Percentiles rank a stretch among this genome's conserved stretches.
These are phyloP conservation scores for Exophiala mesophila DNA, from an alignment of 2,329 filamentous ascomycete species.

Conservation along the genomic window DNA sequence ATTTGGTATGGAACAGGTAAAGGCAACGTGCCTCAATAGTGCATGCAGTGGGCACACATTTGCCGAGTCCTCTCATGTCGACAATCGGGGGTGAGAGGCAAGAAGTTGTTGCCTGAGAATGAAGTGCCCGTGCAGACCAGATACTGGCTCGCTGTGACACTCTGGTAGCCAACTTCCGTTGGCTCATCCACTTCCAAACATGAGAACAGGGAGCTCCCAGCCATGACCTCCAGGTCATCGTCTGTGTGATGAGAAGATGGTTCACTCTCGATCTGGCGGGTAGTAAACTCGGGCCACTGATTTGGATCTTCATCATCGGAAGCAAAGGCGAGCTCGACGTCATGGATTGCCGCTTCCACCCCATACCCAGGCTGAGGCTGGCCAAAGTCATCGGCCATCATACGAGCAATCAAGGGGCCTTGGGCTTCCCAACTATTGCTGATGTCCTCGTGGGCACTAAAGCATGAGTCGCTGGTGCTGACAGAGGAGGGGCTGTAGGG, in stretches of 20 bases:
- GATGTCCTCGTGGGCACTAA: neutral
- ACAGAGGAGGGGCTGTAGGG: neutral
- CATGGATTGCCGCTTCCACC: neutral
- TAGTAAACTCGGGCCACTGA: neutral
- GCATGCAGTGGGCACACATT: neutral
- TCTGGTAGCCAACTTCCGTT: neutral
- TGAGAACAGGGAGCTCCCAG: neutral
- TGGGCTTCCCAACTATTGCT: neutral
- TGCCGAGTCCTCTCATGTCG: conserved; percentile 3
- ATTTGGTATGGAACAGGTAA: too few relatives aligned
- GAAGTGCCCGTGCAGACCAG: neutral
- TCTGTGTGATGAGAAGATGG: neutral
- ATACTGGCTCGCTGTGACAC: neutral
- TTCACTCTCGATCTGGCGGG: neutral
- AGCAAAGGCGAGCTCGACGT: neutral
- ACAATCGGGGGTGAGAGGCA: conserved; percentile 1
- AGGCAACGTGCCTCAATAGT: too few relatives aligned
- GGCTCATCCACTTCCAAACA: neutral
- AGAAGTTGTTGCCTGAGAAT: conserved; percentile 2
- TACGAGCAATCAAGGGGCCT: neutral
- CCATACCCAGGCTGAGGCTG: neutral
- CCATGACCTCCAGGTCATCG: neutral
- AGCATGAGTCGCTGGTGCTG: neutral
- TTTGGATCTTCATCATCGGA: neutral
- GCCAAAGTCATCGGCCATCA: neutral